Conservation (phyloP, 2,329 filamentous ascomycete species). For the Niveomyces coronatus region DNA sequence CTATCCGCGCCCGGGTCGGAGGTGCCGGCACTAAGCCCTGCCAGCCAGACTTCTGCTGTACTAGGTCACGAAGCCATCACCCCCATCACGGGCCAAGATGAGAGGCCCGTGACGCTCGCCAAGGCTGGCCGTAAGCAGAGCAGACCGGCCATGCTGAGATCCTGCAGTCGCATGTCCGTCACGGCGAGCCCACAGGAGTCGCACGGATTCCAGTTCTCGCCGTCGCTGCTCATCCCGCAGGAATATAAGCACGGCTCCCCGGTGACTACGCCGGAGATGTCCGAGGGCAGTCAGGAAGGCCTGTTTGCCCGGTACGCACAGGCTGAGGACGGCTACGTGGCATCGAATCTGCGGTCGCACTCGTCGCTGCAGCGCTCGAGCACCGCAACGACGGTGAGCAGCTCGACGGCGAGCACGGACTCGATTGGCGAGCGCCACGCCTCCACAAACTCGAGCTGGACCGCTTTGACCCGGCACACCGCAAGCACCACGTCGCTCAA, state of each 20-base stretch:
- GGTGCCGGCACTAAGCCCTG: conserved; percentile 38
- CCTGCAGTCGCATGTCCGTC: conserved; percentile 33
- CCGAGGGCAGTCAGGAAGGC: background rate
- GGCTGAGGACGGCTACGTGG: conserved; percentile 20
- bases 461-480: conserved; percentile 43
- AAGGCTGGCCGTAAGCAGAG: conserved; percentile 22
- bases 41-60: conserved; percentile 32
- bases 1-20: conserved; percentile 25
- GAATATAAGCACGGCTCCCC: conserved; percentile 43
- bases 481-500: conserved; percentile 38
- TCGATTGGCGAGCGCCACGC: conserved; percentile 40
- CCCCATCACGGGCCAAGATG: conserved; percentile 19
- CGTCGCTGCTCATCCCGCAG: conserved; percentile 50
- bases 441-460: conserved; percentile 43
- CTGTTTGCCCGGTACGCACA: conserved; percentile 16
- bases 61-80: conserved; percentile 35
- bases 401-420: conserved; percentile 32
- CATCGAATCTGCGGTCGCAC: background rate
- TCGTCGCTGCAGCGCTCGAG: conserved; percentile 37
- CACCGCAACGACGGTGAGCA: conserved; percentile 44
- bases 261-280: conserved; percentile 1
- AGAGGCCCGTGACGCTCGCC: conserved; percentile 25
- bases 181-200: conserved; percentile 48
- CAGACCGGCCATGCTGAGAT: conserved; percentile 19
- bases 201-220: conserved; percentile 49